Conservation (phyloP, 257 asterid species). For the Lycium barbarum region DNA sequence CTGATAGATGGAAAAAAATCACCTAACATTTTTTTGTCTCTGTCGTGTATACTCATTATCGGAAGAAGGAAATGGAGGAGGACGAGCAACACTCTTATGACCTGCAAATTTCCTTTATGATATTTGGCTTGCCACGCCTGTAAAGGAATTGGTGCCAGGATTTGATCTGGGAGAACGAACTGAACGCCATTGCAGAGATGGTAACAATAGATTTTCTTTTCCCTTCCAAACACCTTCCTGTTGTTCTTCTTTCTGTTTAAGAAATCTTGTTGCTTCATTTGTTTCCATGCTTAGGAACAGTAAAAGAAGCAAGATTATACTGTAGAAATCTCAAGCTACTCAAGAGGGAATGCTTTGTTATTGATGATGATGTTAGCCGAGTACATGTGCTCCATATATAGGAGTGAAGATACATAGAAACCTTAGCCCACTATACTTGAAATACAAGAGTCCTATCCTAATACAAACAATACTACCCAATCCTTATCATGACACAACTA, state of each 20-base stretch:
- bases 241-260: conserved; percentile 35
- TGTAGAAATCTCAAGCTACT: too few relatives aligned
- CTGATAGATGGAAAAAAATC: too few relatives aligned
- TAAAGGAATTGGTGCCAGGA: background rate
- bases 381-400: too few relatives aligned
- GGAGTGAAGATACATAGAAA: too few relatives aligned
- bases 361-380: too few relatives aligned
- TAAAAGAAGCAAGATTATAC: conserved; percentile 27
- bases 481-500: too few relatives aligned
- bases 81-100: background rate
- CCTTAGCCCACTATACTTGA: too few relatives aligned
- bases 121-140: background rate
- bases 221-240: conserved; percentile 41
- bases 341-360: too few relatives aligned
- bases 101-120: background rate
- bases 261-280: conserved; percentile 47
- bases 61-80: background rate
- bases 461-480: too few relatives aligned
- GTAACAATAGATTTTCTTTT: conserved; percentile 27
- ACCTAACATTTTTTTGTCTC: too few relatives aligned
- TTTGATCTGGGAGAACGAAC: background rate
- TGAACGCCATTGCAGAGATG: conserved; percentile 6
- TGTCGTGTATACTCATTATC: background rate
- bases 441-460: too few relatives aligned
- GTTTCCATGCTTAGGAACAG: background rate